Percentiles rank a stretch among this genome's conserved stretches.
Evolutionary conservation across 495 filamentous ascomycete species (phyloP).

Genomic region (Oidiodendron maius): DNA sequence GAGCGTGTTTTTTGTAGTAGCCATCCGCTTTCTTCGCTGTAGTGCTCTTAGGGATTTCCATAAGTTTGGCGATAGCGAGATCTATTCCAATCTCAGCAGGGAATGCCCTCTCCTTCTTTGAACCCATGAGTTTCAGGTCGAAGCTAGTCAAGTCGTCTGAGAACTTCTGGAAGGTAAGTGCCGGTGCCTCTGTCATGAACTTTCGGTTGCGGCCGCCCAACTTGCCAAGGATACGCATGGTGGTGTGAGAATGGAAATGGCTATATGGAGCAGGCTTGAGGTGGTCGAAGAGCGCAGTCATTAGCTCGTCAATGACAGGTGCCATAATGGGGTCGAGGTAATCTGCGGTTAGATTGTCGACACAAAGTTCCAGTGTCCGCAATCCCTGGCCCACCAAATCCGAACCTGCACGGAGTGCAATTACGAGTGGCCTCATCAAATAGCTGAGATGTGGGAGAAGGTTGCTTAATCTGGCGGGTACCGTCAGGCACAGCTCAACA

Average conservation of each 20-base stretch:
- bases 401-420: constrained; percentile 83
- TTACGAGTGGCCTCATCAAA: constrained; percentile 93
- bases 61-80: constrained; percentile 77
- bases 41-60: constrained; percentile 62
- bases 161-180: constrained; percentile 73
- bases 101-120: constrained; percentile 80
- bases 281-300: constrained; percentile 95
- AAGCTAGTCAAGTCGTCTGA: constrained; percentile 82
- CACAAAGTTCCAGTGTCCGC: constrained; percentile 89
- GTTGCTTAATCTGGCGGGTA: constrained; percentile 91
- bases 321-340: constrained; percentile 99
- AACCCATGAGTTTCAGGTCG: constrained; percentile 82
- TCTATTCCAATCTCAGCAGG: constrained; percentile 82
- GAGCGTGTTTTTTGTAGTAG: constrained; percentile 90
- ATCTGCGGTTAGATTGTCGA: constrained; percentile 96
- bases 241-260: constrained; percentile 95
- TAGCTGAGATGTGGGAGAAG: constrained; percentile 95
- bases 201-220: constrained; percentile 91
- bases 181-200: constrained; percentile 83
- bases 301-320: constrained; percentile 95
- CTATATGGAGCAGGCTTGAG: constrained; percentile 87
- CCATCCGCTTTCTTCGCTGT: constrained; percentile 66
- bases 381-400: constrained; percentile 94
- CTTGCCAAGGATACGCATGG: constrained; percentile 97
- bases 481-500: constrained; percentile 92